Base-by-base conservation (phyloP, 179 eudicot genomes). In the Spinacia oleracea region DNA sequence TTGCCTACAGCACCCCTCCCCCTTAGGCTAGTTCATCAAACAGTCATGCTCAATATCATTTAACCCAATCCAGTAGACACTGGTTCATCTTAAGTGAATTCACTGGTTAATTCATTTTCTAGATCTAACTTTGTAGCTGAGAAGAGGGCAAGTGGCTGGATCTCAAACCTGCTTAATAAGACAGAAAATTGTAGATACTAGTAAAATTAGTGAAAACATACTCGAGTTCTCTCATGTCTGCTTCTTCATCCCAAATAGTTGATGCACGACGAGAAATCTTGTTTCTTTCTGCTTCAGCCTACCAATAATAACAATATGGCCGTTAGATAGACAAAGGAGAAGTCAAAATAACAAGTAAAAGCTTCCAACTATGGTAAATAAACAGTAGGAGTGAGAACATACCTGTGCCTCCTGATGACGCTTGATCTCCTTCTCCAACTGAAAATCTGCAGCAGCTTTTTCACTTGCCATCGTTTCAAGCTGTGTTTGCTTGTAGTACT, bases 401-500 rank as follows among this genome's bases (percentile, higher is more conserved):
- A 92, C 98, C 90, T 96, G 97, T 73, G 89, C 91, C 85, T 96
- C 98, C 78, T 92, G 96, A 77, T 87, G 82, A 66, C 97, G 97
- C 83, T 87, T 96, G 40, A 91, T 87, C 90, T 96, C 99, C 82
- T 94, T 96, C 76, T 94, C 99, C 88, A 96, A 81, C 86, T 96
- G 99, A 89, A 96, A 94, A 80, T 89, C 95, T 56, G 93, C 97
- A 70, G 98, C 99, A 86, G 98, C 93, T 84, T 96, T 96, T 87
- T 92, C 98, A 86, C 97, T 94, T 38, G 98, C 88, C 99, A 96
- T 96, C 38, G 92, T 85, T 92, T 96, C 99, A 75, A 96, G 83
- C 78, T 94, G 99, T 70, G 98, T 96, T 91, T 96, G 99, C 89
- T 94, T 96, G 90, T 94, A 92, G 83, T 96, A 96, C 99, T 94